Evolutionary conservation across 2,329 filamentous ascomycete species (phyloP).

Genomic region (Clarireedia paspali): DNA sequence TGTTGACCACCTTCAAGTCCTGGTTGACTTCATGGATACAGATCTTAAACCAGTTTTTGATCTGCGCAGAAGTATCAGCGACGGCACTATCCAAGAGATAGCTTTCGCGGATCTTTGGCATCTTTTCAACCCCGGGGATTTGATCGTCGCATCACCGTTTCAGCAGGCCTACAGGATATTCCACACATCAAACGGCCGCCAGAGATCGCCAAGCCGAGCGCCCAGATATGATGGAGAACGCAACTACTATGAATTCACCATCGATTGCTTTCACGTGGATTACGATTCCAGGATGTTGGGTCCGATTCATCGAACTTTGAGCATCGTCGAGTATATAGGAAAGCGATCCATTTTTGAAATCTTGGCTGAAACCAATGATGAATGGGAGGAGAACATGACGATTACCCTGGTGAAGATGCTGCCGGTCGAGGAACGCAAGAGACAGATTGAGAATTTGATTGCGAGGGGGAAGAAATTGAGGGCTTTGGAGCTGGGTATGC

Average conservation of each 20-base stretch:
- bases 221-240: not conserved
- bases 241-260: not conserved
- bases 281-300: not conserved
- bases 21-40: conserved; percentile 1
- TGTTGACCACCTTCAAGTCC: not conserved
- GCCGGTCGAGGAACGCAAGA: not conserved
- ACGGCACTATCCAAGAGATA: not conserved
- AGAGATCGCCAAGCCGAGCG: not conserved
- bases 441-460: not conserved
- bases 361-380: not conserved
- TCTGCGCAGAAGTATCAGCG: not conserved
- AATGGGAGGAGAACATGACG: not conserved
- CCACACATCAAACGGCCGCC: not conserved
- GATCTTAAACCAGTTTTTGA: conserved; percentile 8
- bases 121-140: conserved; percentile 6
- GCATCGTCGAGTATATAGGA: conserved; percentile 1
- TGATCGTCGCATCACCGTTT: not conserved
- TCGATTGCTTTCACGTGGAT: not conserved
- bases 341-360: not conserved
- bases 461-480: not conserved
- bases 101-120: conserved; percentile 6
- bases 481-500: not conserved
- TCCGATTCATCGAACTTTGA: not conserved
- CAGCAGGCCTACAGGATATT: not conserved
- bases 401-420: not conserved